Evolutionary conservation across 768 basidiomycete genomes (phyloP), one percentile per base, ranked within the genome.

Genomic region (Xerocomellus chrysenteron): DNA sequence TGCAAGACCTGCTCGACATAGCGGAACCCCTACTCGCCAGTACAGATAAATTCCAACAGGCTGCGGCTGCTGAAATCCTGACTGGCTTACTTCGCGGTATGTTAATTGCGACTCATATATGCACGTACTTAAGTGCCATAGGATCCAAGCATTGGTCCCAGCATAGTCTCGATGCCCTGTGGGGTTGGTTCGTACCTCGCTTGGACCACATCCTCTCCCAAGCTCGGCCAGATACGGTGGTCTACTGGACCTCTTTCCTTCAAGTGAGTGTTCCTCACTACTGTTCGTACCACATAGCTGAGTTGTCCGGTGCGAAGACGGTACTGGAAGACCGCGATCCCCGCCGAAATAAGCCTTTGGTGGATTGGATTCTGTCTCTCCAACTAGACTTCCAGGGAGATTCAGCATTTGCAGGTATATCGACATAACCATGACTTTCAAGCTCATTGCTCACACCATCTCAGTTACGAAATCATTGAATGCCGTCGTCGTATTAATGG

Each of bases 81-180:
- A 78, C 82, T 36, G 94, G 93, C 21, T 65, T 93, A 47, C 72
- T 91, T 53, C 82, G 93, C 59, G 93, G 89, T 87, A 66, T 50
- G 75, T 54, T 10, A 16, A 42, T 44, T 21, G 36, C 36, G 45
- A 36, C 11, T 33, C n/a, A n/a, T n/a, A 43, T 39, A 46, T 37
- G 30, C 53, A 41, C 40, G 51, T 43, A 41, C 52, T 68, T 36
- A 54, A 36, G 45, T 41, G 30, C 28, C 24, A 39, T 58, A 89
- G 90, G 92, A 35, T 85, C 88, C 14, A 94, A 94, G 70, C 90
- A 95, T 65, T 96, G 94, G 94, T 75, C 82, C 0, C 78, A 76
- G 52, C 71, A 74, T 39, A 71, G 75, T 37, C 77, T 79, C 28
- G 73, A 81, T 47, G 70, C 73, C 39, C 70, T 95, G 5, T 94